A percentile compares a stretch with the other conserved stretches of the same genome.
These are phyloP conservation scores for Echinochloa phyllopogon DNA, from an alignment of 176 grass and related monocot species.

Conservation along the genomic window DNA sequence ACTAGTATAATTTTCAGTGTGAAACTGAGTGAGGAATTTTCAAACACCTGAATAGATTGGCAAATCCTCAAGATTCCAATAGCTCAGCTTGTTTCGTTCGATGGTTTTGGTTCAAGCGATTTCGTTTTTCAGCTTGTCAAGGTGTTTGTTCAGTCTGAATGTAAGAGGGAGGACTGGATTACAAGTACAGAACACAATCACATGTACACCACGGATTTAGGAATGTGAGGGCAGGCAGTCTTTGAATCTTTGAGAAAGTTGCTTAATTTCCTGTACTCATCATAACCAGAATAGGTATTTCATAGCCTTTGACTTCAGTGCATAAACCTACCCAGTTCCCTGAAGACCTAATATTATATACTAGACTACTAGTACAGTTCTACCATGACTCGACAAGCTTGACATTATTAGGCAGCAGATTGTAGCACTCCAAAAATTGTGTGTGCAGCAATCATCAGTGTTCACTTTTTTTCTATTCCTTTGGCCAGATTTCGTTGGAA, in stretches of 20 bases:
- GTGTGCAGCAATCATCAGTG: background rate
- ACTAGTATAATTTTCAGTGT: background rate
- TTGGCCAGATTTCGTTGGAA: background rate
- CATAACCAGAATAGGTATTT: background rate
- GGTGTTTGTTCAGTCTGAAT: slow-evolving; percentile 12
- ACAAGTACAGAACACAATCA: background rate
- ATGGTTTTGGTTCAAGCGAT: background rate
- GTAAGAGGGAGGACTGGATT: background rate
- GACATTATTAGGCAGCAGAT: background rate
- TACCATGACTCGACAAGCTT: slow-evolving; percentile 4
- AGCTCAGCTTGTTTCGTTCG: background rate
- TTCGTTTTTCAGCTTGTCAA: background rate
- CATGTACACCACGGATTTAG: background rate
- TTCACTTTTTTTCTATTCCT: background rate
- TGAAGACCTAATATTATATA: slow-evolving; percentile 4
- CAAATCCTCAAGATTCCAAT: background rate
- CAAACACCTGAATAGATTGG: background rate
- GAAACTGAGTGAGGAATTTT: background rate
- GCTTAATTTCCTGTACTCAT: background rate
- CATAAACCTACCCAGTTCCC: background rate
- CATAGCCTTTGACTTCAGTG: background rate
- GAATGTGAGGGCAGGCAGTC: background rate
- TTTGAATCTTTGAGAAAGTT: background rate
- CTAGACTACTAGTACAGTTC: background rate
- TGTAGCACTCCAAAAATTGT: background rate